A percentile compares a stretch with the other conserved stretches of the same genome.
Conservation (phyloP, 495 filamentous ascomycete genomes). For the Glarea lozoyensis region DNA sequence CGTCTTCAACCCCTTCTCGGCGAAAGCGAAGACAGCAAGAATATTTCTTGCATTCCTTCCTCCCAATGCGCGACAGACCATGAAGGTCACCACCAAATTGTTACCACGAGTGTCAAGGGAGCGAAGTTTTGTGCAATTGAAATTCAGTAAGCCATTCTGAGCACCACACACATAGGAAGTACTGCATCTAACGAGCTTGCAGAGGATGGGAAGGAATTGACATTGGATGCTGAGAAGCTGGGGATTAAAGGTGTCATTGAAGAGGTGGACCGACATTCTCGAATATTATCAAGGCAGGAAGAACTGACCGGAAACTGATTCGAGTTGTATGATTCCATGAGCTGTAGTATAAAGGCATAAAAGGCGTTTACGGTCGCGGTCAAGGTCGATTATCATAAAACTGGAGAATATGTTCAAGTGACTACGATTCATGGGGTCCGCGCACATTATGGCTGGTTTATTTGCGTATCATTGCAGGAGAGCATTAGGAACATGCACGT, state of each 20-base stretch:
- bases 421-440: too few relatives aligned
- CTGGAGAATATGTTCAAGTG: too few relatives aligned
- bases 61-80: constrained; percentile 57
- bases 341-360: constrained; percentile 7
- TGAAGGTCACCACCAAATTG: constrained; percentile 73
- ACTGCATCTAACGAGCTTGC: constrained; percentile 12
- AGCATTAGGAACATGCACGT: too few relatives aligned
- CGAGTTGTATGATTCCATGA: constrained; percentile 6
- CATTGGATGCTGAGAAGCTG: constrained; percentile 60
- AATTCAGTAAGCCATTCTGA: constrained; percentile 60
- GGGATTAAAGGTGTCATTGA: constrained; percentile 80
- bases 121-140: constrained; percentile 57
- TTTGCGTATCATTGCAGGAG: too few relatives aligned
- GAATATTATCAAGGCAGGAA: constrained; percentile 68
- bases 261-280: constrained; percentile 84
- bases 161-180: not conserved
- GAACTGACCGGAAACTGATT: constrained; percentile 51
- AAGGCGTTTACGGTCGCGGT: constrained; percentile 13
- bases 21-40: constrained; percentile 66
- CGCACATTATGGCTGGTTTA: too few relatives aligned
- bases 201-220: constrained; percentile 81
- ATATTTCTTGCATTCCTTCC: constrained; percentile 85
- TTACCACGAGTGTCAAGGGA: constrained; percentile 57
- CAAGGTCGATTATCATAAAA: too few relatives aligned
- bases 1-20: constrained; percentile 86